Percentiles rank a stretch among this genome's conserved stretches.
Conservation (phyloP, 306 rosid genomes). For the Cucumis hystrix region DNA sequence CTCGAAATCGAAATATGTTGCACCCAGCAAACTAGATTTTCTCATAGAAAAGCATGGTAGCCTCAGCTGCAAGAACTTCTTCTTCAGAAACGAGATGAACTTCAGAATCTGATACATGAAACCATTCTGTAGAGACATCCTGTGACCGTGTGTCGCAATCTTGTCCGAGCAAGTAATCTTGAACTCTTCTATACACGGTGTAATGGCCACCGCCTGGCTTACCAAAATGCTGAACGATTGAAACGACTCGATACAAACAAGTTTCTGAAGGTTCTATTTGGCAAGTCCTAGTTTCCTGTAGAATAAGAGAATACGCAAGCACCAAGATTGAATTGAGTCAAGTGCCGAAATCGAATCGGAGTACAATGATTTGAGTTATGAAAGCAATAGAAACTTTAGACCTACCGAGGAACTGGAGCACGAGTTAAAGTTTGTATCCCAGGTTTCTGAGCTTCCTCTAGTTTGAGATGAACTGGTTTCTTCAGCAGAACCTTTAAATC, state of each 20-base stretch:
- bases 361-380: not conserved
- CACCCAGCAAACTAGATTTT: constrained; percentile 29
- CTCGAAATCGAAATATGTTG: not conserved
- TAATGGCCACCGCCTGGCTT: constrained; percentile 81
- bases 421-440: constrained; percentile 11
- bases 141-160: constrained; percentile 12
- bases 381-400: not conserved
- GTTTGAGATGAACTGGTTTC: constrained; percentile 19
- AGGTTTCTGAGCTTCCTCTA: constrained; percentile 23
- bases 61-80: constrained; percentile 67
- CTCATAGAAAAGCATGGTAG: constrained; percentile 90
- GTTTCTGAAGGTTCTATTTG: constrained; percentile 21
- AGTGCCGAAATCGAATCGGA: not conserved
- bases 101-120: constrained; percentile 71
- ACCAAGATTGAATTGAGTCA: not conserved
- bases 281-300: constrained; percentile 34
- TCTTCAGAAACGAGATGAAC: constrained; percentile 51
- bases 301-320: not conserved
- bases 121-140: constrained; percentile 35
- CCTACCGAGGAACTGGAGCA: constrained; percentile 34
- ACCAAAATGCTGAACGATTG: constrained; percentile 83
- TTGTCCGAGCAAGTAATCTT: constrained; percentile 16
- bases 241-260: constrained; percentile 53
- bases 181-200: constrained; percentile 63
- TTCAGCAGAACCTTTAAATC: constrained; percentile 10